Percentiles rank a stretch among this genome's conserved stretches.
Conservation (phyloP, 768 basidiomycete genomes). For the Russula abietina region DNA sequence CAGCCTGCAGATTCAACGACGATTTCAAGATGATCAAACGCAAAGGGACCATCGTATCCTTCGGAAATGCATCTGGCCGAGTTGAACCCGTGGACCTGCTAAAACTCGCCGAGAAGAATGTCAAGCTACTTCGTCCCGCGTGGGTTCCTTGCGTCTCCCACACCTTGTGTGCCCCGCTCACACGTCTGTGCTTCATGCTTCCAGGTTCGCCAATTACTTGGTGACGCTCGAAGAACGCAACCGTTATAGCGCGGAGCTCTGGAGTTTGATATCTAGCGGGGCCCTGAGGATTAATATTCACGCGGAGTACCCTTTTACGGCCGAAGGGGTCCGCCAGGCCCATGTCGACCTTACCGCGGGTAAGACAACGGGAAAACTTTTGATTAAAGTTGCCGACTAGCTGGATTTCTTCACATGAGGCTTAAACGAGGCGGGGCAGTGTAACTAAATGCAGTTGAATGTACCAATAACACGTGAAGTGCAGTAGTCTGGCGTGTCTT, state of each 20-base stretch:
- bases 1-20: constrained; percentile 56
- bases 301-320: constrained; percentile 78
- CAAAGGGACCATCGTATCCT: constrained; percentile 84
- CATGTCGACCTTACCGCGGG: constrained; percentile 75
- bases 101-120: constrained; percentile 73
- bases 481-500: neutral
- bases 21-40: constrained; percentile 76
- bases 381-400: constrained; percentile 54
- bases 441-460: constrained; percentile 38
- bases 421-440: constrained; percentile 45
- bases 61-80: constrained; percentile 89
- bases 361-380: constrained; percentile 78
- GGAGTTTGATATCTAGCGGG: constrained; percentile 51
- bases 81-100: constrained; percentile 70
- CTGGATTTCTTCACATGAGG: constrained; percentile 32
- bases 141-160: constrained; percentile 34
- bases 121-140: constrained; percentile 74
- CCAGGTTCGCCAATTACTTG: constrained; percentile 65
- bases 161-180: neutral
- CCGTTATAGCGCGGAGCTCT: constrained; percentile 61
- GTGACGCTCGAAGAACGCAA: constrained; percentile 66
- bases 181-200: constrained; percentile 3
- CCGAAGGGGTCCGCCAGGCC: constrained; percentile 68
- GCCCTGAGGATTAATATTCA: constrained; percentile 60
- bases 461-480: constrained; percentile 27